phyloP scores from a whole-genome alignment of 1,284 basidiomycete species.

The Puccinia brachypodii region DNA sequence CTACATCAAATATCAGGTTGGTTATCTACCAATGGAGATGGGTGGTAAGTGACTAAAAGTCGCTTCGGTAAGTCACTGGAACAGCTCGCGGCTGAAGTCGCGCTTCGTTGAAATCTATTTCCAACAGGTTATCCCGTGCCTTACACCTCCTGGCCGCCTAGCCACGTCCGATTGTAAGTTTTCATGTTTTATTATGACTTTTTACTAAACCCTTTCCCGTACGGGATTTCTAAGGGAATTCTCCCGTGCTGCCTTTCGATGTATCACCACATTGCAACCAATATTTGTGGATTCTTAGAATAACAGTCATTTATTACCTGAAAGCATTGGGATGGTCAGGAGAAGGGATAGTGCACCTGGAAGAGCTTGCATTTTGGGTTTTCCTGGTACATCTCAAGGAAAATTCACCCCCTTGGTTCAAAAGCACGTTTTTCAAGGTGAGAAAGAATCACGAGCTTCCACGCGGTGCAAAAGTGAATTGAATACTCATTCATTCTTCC shows the following conservation, averaged over 20 bases:
- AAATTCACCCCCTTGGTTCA: slow-evolving; percentile 11
- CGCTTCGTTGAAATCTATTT: neutral
- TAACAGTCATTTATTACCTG: slow-evolving; percentile 16
- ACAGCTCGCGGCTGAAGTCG: neutral
- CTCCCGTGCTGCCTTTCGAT: neutral
- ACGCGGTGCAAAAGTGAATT: too few species aligned
- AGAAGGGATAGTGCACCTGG: slow-evolving; percentile 27
- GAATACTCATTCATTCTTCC: neutral
- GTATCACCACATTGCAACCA: neutral
- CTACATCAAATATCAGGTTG: slow-evolving; percentile 36
- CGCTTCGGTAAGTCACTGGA: neutral
- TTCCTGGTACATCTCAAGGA: slow-evolving; percentile 28
- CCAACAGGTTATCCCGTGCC: slow-evolving; percentile 22
- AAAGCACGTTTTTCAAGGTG: slow-evolving; percentile 14
- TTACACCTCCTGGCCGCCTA: slow-evolving; percentile 14
- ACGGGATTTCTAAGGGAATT: too few species aligned
- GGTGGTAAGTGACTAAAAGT: slow-evolving; percentile 14
- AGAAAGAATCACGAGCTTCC: too few species aligned
- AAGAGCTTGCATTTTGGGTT: slow-evolving; percentile 34
- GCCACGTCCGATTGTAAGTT: slow-evolving; percentile 10
- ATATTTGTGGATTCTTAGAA: neutral
- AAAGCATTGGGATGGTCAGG: slow-evolving; percentile 7
- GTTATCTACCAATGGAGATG: slow-evolving; percentile 21
- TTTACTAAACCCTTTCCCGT: too few species aligned
- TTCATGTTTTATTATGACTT: neutral